Percentiles rank a stretch among this genome's conserved stretches.
Conservation (phyloP, 345 rosid genomes). For the Punica granatum region DNA sequence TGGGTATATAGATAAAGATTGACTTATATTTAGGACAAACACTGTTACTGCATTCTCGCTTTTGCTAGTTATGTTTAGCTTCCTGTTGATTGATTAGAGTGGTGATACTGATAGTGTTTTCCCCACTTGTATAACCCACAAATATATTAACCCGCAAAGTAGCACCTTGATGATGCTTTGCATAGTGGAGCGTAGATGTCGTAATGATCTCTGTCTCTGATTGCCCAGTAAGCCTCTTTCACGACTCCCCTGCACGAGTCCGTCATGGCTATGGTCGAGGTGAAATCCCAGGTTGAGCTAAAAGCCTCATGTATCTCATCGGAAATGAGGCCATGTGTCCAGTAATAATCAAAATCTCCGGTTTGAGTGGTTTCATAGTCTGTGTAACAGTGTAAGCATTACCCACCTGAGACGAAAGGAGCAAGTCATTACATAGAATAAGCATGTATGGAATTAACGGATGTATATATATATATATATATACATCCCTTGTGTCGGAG, state of each 20-base stretch:
- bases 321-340: constrained; percentile 47
- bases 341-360: constrained; percentile 34
- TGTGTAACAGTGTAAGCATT: too few relatives aligned
- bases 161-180: too few relatives aligned
- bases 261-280: too few relatives aligned
- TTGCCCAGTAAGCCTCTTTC: constrained; percentile 2
- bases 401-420: constrained; percentile 45
- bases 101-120: constrained; percentile 36
- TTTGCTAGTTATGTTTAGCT: neutral
- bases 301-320: constrained; percentile 39
- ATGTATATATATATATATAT: too few relatives aligned
- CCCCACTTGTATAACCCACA: too few relatives aligned
- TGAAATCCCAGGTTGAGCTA: too few relatives aligned
- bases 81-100: constrained; percentile 15
- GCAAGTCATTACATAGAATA: too few relatives aligned
- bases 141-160: too few relatives aligned
- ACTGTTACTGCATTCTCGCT: neutral
- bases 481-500: constrained; percentile 10
- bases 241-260: too few relatives aligned
- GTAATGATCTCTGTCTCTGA: constrained; percentile 19
- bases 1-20: constrained; percentile 40
- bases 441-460: too few relatives aligned
- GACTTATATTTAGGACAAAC: neutral
- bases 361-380: too few relatives aligned
- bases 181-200: constrained; percentile 41